Conservation (phyloP, 2,329 filamentous ascomycete genomes). For the Fusarium brachygibbosum region DNA sequence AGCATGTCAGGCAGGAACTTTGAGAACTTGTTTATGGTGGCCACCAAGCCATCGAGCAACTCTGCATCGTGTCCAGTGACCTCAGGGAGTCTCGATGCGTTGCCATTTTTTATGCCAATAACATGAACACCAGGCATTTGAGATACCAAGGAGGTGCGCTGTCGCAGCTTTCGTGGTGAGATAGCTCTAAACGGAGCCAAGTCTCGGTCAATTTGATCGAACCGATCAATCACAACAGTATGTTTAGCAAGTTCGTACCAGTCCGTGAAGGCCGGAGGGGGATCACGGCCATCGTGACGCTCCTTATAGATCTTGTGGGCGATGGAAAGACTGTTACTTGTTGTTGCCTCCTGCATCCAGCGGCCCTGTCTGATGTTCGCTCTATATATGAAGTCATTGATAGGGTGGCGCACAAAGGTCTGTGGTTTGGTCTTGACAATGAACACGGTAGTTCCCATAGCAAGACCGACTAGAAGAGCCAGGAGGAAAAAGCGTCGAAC, state of each 20-base stretch:
- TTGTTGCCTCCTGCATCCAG: conserved; percentile 63
- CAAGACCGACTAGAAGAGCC: conserved; percentile 55
- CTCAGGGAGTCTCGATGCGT: conserved; percentile 61
- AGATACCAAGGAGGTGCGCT: conserved; percentile 62
- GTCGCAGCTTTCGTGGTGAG: conserved; percentile 75
- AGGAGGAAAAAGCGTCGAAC: conserved; percentile 59
- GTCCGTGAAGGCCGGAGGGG: conserved; percentile 84
- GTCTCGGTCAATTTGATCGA: conserved; percentile 81
- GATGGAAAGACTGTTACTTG: conserved; percentile 62
- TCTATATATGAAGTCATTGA: conserved; percentile 64
- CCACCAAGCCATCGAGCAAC: conserved; percentile 62
- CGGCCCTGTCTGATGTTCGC: conserved; percentile 62
- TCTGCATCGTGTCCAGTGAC: conserved; percentile 51
- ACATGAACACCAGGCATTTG: conserved; percentile 60
- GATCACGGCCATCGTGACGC: conserved; percentile 72
- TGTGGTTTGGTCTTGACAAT: conserved; percentile 51
- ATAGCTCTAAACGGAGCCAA: conserved; percentile 84
- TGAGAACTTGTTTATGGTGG: conserved; percentile 79
- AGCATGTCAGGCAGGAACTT: conserved; percentile 85
- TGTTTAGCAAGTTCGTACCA: conserved; percentile 85
- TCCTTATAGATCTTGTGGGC: conserved; percentile 65
- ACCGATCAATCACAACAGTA: conserved; percentile 84
- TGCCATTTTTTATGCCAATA: conserved; percentile 74
- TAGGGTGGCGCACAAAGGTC: conserved; percentile 58
- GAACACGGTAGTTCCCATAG: conserved; percentile 56